A percentile compares a stretch with the other conserved stretches of the same genome.
Evolutionary conservation across 1,284 basidiomycete species (phyloP).

Genomic region (Porodaedalea pini): DNA sequence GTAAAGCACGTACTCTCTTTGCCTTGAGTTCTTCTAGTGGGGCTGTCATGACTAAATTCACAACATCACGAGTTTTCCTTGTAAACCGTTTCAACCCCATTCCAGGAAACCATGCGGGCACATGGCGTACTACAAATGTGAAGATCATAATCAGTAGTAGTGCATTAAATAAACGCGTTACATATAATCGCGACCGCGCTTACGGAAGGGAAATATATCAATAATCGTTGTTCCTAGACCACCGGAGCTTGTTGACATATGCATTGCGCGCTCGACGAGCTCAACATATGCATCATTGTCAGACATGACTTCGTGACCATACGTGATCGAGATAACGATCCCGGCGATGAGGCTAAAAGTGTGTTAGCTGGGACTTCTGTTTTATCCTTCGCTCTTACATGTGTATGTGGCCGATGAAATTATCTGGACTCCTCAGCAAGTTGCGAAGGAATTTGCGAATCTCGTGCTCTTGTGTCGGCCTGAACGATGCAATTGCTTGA

Average conservation of each 20-base stretch:
- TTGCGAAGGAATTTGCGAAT: constrained; percentile 25
- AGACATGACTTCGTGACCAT: too few relatives aligned
- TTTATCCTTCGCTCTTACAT: too few relatives aligned
- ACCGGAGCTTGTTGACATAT: too few relatives aligned
- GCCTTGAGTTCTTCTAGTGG: constrained; percentile 9
- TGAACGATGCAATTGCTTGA: constrained; percentile 24
- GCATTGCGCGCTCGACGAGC: constrained; percentile 1
- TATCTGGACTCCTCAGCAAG: constrained; percentile 25
- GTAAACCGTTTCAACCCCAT: constrained; percentile 13
- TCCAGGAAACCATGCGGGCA: constrained; percentile 16
- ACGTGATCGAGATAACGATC: too few relatives aligned
- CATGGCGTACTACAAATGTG: constrained; percentile 6
- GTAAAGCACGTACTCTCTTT: constrained; percentile 1
- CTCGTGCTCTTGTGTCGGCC: constrained; percentile 26
- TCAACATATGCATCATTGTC: too few relatives aligned
- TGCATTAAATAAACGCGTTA: too few relatives aligned
- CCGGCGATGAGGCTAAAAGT: too few relatives aligned
- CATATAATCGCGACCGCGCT: too few relatives aligned
- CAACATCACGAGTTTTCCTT: neutral
- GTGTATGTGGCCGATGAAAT: constrained; percentile 23
- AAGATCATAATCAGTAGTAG: neutral
- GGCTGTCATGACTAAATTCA: neutral
- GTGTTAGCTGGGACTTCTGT: too few relatives aligned
- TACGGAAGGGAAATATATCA: constrained; percentile 15
- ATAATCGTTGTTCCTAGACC: constrained; percentile 5